Evolutionary conservation across 2,329 filamentous ascomycete genomes (phyloP).

Genomic region (Trichoderma afroharzianum): DNA sequence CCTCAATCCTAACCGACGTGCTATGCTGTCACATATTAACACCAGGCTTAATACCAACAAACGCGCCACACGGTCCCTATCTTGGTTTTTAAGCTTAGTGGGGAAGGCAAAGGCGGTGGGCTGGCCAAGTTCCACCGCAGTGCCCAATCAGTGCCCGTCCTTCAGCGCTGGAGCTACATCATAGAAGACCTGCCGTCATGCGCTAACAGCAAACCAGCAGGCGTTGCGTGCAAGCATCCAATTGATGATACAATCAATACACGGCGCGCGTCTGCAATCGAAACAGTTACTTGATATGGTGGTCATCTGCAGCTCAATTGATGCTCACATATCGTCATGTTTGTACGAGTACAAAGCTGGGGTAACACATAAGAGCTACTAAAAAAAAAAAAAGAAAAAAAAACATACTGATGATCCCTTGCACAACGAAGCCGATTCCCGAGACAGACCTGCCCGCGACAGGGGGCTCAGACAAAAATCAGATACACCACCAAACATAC

Average conservation of each 20-base stretch:
- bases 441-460: background rate
- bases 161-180: background rate
- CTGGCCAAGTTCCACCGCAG: background rate
- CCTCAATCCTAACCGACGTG: background rate
- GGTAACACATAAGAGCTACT: background rate
- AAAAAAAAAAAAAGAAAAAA: background rate
- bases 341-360: background rate
- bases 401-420: background rate
- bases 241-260: background rate
- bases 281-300: background rate
- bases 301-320: background rate
- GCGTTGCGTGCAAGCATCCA: background rate
- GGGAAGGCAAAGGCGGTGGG: background rate
- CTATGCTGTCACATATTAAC: background rate
- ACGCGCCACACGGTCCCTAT: background rate
- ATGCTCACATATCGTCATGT: background rate
- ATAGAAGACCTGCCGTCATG: background rate
- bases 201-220: background rate
- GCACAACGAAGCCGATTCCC: background rate
- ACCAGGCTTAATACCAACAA: background rate
- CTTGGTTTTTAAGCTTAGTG: constrained; percentile 1
- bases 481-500: background rate
- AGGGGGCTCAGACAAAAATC: background rate
- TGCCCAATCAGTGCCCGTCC: background rate
- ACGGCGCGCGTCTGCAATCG: background rate